Percentiles rank a stretch among this genome's conserved stretches.
These are phyloP conservation scores for Pycnococcus provasolii DNA, from an alignment of 139 green algal genomes.

Conservation along the genomic window DNA sequence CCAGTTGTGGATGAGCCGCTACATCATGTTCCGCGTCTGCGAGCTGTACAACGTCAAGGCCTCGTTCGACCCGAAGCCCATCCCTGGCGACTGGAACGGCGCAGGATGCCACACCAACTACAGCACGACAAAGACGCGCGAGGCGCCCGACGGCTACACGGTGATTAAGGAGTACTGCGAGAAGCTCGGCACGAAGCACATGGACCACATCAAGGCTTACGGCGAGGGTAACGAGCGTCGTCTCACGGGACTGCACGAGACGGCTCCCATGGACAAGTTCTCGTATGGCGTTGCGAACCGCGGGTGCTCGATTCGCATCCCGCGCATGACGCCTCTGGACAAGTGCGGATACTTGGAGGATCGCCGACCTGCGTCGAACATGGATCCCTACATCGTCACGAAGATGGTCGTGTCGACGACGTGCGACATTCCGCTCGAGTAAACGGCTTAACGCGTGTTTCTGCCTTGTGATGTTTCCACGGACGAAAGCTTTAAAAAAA, in stretches of 20 bases:
- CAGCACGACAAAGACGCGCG: conserved; percentile 78
- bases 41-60: conserved; percentile 79
- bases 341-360: conserved; percentile 93
- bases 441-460: no score
- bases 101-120: conserved; percentile 94
- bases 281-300: conserved; percentile 94
- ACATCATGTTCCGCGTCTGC: conserved; percentile 77
- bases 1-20: conserved; percentile 91
- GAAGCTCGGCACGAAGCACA: conserved; percentile 81
- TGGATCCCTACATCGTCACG: conserved; percentile 82
- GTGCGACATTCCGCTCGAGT: no score
- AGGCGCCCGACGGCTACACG: no score
- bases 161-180: conserved; percentile 74
- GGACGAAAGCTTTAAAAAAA: no score
- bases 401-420: conserved; percentile 60
- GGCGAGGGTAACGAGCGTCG: conserved; percentile 93
- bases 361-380: conserved; percentile 84
- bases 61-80: conserved; percentile 94
- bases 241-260: conserved; percentile 90
- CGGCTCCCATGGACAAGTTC: conserved; percentile 88
- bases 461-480: no score
- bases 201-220: conserved; percentile 59
- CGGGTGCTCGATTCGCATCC: conserved; percentile 83
- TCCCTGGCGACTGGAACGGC: conserved; percentile 92
- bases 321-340: conserved; percentile 36